Percentiles rank a stretch among this genome's conserved stretches.
phyloP scores from a whole-genome alignment of 148 eudicot genomes.

The Camellia sinensis region DNA sequence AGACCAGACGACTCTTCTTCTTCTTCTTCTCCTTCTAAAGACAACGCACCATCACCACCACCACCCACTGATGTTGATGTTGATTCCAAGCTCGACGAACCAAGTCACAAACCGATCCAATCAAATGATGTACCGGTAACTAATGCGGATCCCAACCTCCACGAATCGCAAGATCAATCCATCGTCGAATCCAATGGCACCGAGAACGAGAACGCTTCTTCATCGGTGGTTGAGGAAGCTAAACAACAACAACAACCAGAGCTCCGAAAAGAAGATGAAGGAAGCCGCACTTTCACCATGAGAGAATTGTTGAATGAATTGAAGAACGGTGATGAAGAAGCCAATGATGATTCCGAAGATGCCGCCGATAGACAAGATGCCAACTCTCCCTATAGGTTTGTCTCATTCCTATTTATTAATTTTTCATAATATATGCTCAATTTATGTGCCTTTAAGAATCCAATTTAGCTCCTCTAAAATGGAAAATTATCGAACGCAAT shows the following conservation, averaged over 20 bases:
- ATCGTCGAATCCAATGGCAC: slow-evolving; percentile 23
- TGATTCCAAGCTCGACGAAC: slow-evolving; percentile 24
- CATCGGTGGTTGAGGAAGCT: background rate
- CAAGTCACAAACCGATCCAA: background rate
- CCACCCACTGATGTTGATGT: slow-evolving; percentile 23
- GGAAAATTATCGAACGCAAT: background rate
- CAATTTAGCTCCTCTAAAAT: background rate
- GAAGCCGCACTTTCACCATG: slow-evolving; percentile 63
- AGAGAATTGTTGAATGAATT: slow-evolving; percentile 67
- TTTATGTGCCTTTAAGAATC: background rate
- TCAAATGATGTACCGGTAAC: slow-evolving; percentile 23
- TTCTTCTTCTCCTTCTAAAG: background rate
- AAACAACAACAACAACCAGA: slow-evolving; percentile 24
- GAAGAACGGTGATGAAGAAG: slow-evolving; percentile 43
- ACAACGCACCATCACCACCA: slow-evolving; percentile 11
- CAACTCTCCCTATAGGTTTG: slow-evolving; percentile 49
- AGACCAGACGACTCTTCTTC: background rate
- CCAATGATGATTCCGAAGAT: slow-evolving; percentile 23
- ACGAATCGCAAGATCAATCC: slow-evolving; percentile 1
- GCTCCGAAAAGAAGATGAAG: slow-evolving; percentile 37
- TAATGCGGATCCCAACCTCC: slow-evolving; percentile 18
- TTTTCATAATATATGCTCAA: background rate
- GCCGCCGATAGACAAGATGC: slow-evolving; percentile 27
- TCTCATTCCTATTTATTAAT: background rate
- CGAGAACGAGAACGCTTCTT: background rate